These are phyloP conservation scores for Cucumis melo DNA, from an alignment of 306 rosid genomes.

Conservation along the genomic window DNA sequence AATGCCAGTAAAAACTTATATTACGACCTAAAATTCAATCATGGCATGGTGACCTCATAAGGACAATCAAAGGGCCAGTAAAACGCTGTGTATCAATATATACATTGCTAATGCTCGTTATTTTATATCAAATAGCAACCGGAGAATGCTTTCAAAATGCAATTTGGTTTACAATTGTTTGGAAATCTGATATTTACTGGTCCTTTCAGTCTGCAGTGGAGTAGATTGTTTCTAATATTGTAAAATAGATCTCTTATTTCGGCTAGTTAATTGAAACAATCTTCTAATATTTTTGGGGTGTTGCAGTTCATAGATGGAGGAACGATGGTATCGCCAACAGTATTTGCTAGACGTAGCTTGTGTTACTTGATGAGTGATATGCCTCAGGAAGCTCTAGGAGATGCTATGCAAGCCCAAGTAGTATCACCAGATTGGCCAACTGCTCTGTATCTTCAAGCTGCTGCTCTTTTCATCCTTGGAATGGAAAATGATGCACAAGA, in stretches of 20 bases:
- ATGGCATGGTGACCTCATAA: not conserved
- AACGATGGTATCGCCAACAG: conserved; percentile 86
- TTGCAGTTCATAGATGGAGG: conserved; percentile 86
- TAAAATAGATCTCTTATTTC: not conserved
- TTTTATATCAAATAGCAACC: not conserved
- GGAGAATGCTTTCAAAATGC: not conserved
- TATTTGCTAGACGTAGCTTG: conserved; percentile 78
- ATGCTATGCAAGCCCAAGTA: conserved; percentile 95
- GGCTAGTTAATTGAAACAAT: not conserved
- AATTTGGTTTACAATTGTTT: not conserved
- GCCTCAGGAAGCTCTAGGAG: conserved; percentile 97
- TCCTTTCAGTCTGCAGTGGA: not conserved
- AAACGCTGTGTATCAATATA: not conserved
- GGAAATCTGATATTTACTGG: not conserved
- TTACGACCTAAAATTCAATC: not conserved
- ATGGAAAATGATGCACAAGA: conserved; percentile 94
- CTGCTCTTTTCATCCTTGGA: conserved; percentile 82
- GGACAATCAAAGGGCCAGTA: not conserved
- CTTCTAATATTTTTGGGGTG: not conserved
- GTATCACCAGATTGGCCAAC: conserved; percentile 75
- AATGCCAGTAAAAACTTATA: conserved; percentile 1
- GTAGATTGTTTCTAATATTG: not conserved
- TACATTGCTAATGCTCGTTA: not conserved
- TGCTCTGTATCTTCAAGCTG: conserved; percentile 91
- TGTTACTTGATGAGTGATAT: conserved; percentile 81